A percentile compares a stretch with the other conserved stretches of the same genome.
phyloP scores from a whole-genome alignment of 495 filamentous ascomycete genomes.

The Tirmania nivea region DNA sequence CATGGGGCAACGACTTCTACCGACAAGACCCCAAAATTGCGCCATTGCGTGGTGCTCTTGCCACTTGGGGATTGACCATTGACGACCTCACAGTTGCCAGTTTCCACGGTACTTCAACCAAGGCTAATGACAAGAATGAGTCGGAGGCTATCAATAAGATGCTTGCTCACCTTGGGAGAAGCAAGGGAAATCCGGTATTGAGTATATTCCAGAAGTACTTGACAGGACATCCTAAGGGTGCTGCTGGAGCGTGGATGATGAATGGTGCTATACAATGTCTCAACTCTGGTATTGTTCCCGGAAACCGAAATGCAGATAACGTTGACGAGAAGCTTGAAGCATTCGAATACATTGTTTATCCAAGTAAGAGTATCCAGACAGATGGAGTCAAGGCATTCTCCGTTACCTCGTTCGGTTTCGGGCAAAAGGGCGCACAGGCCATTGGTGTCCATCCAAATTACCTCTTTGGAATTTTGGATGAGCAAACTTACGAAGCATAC shows the following conservation, averaged over 20 bases:
- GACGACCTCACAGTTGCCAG: conserved; percentile 89
- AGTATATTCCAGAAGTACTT: conserved; percentile 99
- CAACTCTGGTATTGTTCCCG: conserved; percentile 79
- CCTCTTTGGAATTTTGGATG: conserved; percentile 82
- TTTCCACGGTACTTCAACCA: conserved; percentile 96
- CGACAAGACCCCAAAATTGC: conserved; percentile 83
- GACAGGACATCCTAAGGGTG: conserved; percentile 97
- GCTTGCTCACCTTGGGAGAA: conserved; percentile 77
- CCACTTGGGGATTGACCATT: conserved; percentile 93
- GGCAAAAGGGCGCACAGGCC: conserved; percentile 93
- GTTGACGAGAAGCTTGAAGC: conserved; percentile 89
- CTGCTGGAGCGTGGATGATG: conserved; percentile 98
- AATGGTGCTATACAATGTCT: conserved; percentile 92
- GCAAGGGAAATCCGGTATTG: conserved; percentile 85
- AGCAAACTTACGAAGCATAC: conserved; percentile 62
- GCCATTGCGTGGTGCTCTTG: conserved; percentile 79
- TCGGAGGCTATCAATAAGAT: conserved; percentile 95
- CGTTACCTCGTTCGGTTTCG: conserved; percentile 97
- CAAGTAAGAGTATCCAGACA: conserved; percentile 83
- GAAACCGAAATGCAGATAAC: conserved; percentile 96
- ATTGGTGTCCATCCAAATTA: conserved; percentile 95
- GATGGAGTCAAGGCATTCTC: conserved; percentile 97
- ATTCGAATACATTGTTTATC: conserved; percentile 95
- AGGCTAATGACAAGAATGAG: conserved; percentile 99
- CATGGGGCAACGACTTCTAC: conserved; percentile 96